Evolutionary conservation across 768 basidiomycete species (phyloP), one percentile per base, ranked within the genome.

Genomic region (Ephemerocybe angulata): DNA sequence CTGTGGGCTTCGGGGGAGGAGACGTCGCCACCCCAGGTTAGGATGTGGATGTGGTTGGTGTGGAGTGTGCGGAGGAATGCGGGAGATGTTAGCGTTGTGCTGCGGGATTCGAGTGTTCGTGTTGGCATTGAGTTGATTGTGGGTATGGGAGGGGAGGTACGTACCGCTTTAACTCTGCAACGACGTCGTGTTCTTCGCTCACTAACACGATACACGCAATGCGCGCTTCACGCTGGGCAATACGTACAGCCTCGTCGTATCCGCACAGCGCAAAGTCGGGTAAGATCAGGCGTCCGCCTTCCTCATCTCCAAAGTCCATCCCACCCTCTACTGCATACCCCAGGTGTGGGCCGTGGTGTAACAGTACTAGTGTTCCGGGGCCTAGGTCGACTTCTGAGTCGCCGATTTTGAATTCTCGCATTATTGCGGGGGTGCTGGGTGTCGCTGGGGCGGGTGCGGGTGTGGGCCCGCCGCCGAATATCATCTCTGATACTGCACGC

Each of bases 11-110:
- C 92, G 31, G 77, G 76, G 61, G 90, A 87, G 30, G 87, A 78
- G 7, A 97, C 83, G 65, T 98, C 95, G 15, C 92, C 95, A 3
- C 89, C 96, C 96, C 95, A 99, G 7, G 93, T 83, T 17, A 93
- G 62, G 51, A 96, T 77, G n/a, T n/a, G n/a, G n/a, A n/a, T n/a
- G 48, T 87, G 75, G 66, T 93, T 88, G 30, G 88, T 85, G 47
- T 80, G 78, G 22, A 97, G 74, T 2, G 82, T 67, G 24, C 79
- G 80, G 6, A 94, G 81, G 42, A 98, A 78, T 7, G 76, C 72
- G 2, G 84, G 71, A 63, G 96, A 85, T 1, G 88, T 87, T 17
- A 98, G 76, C 0, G 92, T 92, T 3, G 79, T 76, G 56, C 90
- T 92, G 55, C 19, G 29, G 27, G 25, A 8, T 35, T 8, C 8